Base-by-base conservation (phyloP, 257 asterid species). In the Solanum chaucha region DNA sequence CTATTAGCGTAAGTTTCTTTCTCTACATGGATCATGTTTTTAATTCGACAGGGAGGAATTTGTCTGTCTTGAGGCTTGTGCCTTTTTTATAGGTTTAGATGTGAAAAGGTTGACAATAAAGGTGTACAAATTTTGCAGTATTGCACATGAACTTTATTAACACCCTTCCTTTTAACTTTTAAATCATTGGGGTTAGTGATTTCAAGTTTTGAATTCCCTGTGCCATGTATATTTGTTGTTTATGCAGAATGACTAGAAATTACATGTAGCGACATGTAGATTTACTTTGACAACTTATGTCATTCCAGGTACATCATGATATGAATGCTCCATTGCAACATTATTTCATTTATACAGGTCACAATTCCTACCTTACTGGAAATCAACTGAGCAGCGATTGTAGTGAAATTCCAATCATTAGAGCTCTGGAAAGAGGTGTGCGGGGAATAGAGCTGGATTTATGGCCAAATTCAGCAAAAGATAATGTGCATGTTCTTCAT, bases 271-370 rank as follows among this genome's bases (percentile, higher is more conserved):
- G 86, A 75, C 59, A n/a, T n/a, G n/a, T 78, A 75, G 84, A 89
- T 87, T 88, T 87, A 86, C 74, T 6, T 85, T 83, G 91, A 88
- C 83, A 86, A 82, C 86, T 90, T 81, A 81, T 87, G 70, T 89
- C 78, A 78, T 91, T 89, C 89, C 98, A 96, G 99, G 98, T 94
- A 91, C 98, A 94, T 90, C 98, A 97, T 91, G 99, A 97, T 89
- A 97, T 97, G 99, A 93, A 94, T 22, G 98, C 98, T 91, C 99
- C 98, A 85, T 91, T 97, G 99, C 98, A 94, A 87, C 96, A 97
- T 90, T 95, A 97, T 90, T 95, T 93, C 95, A 95, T 95, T 90
- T 93, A 94, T 89, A 97, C 99, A 55, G 98, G 99, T 89, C 99
- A 97, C 90, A 97, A 97, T 89, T 95, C 99, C 89, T 97, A 97